phyloP scores from a whole-genome alignment of 2,329 filamentous ascomycete species.

The Knufia petricola region DNA sequence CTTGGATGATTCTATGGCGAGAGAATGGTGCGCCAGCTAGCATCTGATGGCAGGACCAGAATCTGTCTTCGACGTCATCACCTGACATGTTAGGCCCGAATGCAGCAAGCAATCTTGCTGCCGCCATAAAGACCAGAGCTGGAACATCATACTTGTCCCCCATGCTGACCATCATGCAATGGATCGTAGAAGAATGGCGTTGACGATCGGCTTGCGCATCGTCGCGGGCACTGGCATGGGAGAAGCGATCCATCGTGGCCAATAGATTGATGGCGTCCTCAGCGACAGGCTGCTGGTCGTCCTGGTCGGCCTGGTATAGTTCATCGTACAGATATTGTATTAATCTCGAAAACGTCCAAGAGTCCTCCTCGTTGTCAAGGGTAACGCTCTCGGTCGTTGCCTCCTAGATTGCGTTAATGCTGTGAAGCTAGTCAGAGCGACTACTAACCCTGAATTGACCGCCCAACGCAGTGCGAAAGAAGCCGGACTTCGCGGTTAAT shows the following conservation, averaged over 20 bases:
- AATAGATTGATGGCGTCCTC: neutral
- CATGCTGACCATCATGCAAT: conserved; percentile 1
- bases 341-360: neutral
- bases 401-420: neutral
- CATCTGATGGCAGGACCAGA: neutral
- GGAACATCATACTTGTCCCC: neutral
- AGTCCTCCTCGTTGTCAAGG: neutral
- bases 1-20: neutral
- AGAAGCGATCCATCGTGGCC: neutral
- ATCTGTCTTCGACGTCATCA: neutral
- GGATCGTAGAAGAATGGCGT: neutral
- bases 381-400: neutral
- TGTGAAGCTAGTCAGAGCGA: neutral
- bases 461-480: neutral
- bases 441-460: neutral
- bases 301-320: neutral
- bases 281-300: neutral
- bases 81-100: neutral
- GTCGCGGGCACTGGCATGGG: neutral
- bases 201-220: neutral
- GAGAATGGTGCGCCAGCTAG: neutral
- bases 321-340: neutral
- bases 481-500: neutral
- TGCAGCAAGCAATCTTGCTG: neutral
- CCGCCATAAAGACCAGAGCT: neutral